Evolutionary conservation across 805 yeast genomes (phyloP).

Genomic region (Teunomyces pallodes): DNA sequence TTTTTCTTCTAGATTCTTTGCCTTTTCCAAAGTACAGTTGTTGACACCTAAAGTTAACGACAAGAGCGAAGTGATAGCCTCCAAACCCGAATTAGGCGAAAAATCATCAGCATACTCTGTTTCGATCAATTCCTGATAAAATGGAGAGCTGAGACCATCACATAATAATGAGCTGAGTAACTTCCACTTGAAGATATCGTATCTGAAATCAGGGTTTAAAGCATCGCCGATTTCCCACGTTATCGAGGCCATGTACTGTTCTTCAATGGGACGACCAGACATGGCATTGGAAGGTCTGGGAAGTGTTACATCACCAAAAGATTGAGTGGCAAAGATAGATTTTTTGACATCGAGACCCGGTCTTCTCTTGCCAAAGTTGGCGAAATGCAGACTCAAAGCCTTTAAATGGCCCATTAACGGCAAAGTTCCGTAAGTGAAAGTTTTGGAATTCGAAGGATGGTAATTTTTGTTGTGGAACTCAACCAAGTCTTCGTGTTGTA

Average conservation of each 20-base stretch:
- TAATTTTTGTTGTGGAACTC: slow-evolving; percentile 74
- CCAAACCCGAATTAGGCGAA: slow-evolving; percentile 84
- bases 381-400: slow-evolving; percentile 51
- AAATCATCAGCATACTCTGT: slow-evolving; percentile 82
- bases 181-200: slow-evolving; percentile 70
- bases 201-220: slow-evolving; percentile 45
- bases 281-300: slow-evolving; percentile 74
- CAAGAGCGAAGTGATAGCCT: slow-evolving; percentile 71
- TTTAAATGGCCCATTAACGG: slow-evolving; percentile 60
- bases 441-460: slow-evolving; percentile 86
- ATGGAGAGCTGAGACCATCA: slow-evolving; percentile 91
- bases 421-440: slow-evolving; percentile 84
- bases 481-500: slow-evolving; percentile 70
- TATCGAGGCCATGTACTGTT: slow-evolving; percentile 75
- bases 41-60: slow-evolving; percentile 84
- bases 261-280: slow-evolving; percentile 55
- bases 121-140: slow-evolving; percentile 85
- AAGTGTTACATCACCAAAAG: slow-evolving; percentile 20
- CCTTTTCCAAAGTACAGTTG: slow-evolving; percentile 54
- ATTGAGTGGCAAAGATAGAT: slow-evolving; percentile 43
- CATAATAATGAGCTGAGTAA: slow-evolving; percentile 67
- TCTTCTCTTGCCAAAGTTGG: slow-evolving; percentile 51
- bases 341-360: slow-evolving; percentile 27
- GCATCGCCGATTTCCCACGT: slow-evolving; percentile 89
- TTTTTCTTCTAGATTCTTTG: slow-evolving; percentile 47